These are phyloP conservation scores for Butyriboletus regius DNA, from an alignment of 1,284 basidiomycete species.

Conservation along the genomic window DNA sequence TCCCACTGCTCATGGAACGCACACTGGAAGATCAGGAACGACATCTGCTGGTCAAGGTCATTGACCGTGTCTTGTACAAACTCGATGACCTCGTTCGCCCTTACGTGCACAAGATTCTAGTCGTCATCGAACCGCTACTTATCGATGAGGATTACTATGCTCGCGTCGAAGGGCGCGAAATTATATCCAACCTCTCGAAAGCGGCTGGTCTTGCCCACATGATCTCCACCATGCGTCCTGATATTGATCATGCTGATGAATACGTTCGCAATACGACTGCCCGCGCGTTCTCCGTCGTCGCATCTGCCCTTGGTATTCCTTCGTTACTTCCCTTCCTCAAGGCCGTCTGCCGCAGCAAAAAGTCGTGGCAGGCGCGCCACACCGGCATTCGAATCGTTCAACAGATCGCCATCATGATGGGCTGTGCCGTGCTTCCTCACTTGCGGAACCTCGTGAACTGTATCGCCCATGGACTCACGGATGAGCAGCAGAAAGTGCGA, in stretches of 20 bases:
- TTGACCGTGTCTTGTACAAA: constrained; percentile 97
- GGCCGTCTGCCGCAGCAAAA: constrained; percentile 96
- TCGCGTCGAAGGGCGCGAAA: constrained; percentile 97
- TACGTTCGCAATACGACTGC: constrained; percentile 99
- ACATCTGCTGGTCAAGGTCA: constrained; percentile 97
- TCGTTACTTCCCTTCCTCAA: constrained; percentile 95
- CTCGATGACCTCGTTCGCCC: constrained; percentile 97
- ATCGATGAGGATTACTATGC: constrained; percentile 99
- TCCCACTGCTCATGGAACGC: constrained; percentile 97
- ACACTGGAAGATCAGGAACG: constrained; percentile 98
- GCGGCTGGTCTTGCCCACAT: constrained; percentile 98
- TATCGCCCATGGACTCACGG: constrained; percentile 89
- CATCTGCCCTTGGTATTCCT: constrained; percentile 95
- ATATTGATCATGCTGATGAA: constrained; percentile 99
- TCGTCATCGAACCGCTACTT: constrained; percentile 97
- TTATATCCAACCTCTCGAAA: constrained; percentile 97
- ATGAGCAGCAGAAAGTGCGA: constrained; percentile 98
- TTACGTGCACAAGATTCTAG: constrained; percentile 98
- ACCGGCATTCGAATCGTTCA: constrained; percentile 99
- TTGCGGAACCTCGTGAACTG: constrained; percentile 94
- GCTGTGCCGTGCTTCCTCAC: constrained; percentile 96
- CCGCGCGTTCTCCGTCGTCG: constrained; percentile 97
- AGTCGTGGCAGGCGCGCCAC: constrained; percentile 98
- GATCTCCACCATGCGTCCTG: constrained; percentile 99
- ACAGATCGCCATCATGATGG: constrained; percentile 99